Evolutionary conservation across 2,329 filamentous ascomycete genomes (phyloP).

Genomic region (Diaporthe capsici): DNA sequence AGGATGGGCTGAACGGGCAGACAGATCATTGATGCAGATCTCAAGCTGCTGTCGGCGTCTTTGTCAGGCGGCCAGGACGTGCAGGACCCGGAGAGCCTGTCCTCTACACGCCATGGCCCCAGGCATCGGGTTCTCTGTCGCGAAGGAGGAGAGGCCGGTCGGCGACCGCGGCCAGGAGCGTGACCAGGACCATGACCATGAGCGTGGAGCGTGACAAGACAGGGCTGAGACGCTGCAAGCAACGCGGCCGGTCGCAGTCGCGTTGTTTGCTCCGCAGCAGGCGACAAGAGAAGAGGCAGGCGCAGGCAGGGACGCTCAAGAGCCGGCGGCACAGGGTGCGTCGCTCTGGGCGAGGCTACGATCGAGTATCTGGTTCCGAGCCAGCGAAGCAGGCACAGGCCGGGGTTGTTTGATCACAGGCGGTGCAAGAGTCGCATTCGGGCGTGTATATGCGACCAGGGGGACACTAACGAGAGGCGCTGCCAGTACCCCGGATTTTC

Average conservation of each 20-base stretch:
- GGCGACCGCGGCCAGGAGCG: conserved; percentile 16
- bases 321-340: conserved; percentile 21
- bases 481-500: conserved; percentile 25
- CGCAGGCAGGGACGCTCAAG: background rate
- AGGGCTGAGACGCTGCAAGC: conserved; percentile 25
- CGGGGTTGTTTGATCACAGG: background rate
- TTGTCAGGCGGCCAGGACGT: conserved; percentile 40
- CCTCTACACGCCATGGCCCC: conserved; percentile 6
- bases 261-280: conserved; percentile 14
- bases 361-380: conserved; percentile 20
- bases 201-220: conserved; percentile 25
- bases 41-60: conserved; percentile 46
- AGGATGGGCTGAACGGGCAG: conserved; percentile 40
- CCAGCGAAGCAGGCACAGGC: conserved; percentile 10
- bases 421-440: conserved; percentile 19
- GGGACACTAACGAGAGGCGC: conserved; percentile 22
- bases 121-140: conserved; percentile 21
- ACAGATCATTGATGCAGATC: conserved; percentile 48
- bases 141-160: conserved; percentile 16
- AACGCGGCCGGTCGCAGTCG: conserved; percentile 19
- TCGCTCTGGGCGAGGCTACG: conserved; percentile 20
- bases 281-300: background rate
- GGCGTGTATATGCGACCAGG: conserved; percentile 19
- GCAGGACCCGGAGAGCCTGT: conserved; percentile 4
- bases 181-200: conserved; percentile 11